Evolutionary conservation across 164 flowering plant genomes (phyloP).

Genomic region (Kalanchoe fedtschenkoi): DNA sequence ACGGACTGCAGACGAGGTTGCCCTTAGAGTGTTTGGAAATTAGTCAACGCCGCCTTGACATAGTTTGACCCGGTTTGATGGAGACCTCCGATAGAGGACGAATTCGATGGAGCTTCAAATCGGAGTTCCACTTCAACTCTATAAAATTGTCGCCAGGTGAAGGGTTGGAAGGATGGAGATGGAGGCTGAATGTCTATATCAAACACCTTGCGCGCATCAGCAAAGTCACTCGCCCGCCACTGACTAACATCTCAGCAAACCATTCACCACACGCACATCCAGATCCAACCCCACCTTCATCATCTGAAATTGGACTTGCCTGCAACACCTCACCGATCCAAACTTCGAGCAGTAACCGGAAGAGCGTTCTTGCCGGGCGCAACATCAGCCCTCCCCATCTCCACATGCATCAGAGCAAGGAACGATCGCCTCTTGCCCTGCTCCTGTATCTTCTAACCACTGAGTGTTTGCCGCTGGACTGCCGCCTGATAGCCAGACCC

Average conservation of each 20-base stretch:
- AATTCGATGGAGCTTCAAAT: too few relatives aligned
- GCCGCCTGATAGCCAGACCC: slow-evolving; percentile 36
- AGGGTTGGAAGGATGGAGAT: too few relatives aligned
- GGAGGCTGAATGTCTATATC: too few relatives aligned
- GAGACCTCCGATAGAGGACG: too few relatives aligned
- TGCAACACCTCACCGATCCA: slow-evolving; percentile 14
- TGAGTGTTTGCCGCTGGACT: slow-evolving; percentile 28
- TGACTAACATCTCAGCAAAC: slow-evolving; percentile 29
- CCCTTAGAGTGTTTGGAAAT: too few relatives aligned
- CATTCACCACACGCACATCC: slow-evolving; percentile 51
- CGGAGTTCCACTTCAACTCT: too few relatives aligned
- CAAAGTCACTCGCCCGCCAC: slow-evolving; percentile 29
- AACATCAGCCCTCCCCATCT: slow-evolving; percentile 31
- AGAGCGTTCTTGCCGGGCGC: slow-evolving; percentile 50
- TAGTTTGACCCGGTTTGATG: too few relatives aligned
- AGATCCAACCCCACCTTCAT: slow-evolving; percentile 36
- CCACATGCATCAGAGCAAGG: slow-evolving; percentile 28
- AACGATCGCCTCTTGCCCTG: slow-evolving; percentile 34
- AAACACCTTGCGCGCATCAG: slow-evolving; percentile 30
- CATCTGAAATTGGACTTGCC: slow-evolving; percentile 42
- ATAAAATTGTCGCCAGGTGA: too few relatives aligned
- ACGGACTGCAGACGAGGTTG: too few relatives aligned
- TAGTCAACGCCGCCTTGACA: too few relatives aligned
- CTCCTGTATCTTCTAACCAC: slow-evolving; percentile 39
- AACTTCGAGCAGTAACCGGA: slow-evolving; percentile 39